Evolutionary conservation across 2,329 filamentous ascomycete species (phyloP).

Genomic region (Eutypella sp.): DNA sequence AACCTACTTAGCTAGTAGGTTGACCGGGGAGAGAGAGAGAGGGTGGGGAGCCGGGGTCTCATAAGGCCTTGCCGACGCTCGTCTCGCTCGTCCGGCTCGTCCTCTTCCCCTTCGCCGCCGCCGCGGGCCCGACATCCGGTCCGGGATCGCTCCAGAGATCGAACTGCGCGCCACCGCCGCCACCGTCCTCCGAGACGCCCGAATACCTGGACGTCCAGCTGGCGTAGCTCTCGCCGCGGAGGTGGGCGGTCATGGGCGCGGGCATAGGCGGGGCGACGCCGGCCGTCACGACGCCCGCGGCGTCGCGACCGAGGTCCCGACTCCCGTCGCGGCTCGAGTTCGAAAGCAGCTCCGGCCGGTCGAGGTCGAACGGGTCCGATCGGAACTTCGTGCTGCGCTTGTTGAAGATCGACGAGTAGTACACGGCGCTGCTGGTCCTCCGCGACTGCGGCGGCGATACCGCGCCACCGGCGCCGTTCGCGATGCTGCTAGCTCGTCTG

Average conservation of each 20-base stretch:
- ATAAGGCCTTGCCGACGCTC: conserved; percentile 32
- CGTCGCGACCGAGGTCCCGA: conserved; percentile 20
- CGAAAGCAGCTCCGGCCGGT: conserved; percentile 42
- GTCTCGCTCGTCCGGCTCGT: conserved; percentile 18
- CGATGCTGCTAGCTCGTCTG: too few relatives aligned
- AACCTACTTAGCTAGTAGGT: too few relatives aligned
- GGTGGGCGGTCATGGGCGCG: conserved; percentile 24
- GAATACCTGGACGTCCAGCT: conserved; percentile 39
- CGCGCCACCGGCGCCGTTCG: too few relatives aligned
- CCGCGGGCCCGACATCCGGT: conserved; percentile 44
- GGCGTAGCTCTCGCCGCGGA: conserved; percentile 34
- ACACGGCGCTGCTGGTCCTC: too few relatives aligned
- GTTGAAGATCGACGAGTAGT: too few relatives aligned
- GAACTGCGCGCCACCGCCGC: conserved; percentile 46
- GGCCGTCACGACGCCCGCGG: conserved; percentile 21
- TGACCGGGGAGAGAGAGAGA: not conserved
- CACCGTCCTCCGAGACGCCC: conserved; percentile 40
- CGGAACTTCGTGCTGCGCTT: conserved; percentile 50
- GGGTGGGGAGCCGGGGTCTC: conserved; percentile 1
- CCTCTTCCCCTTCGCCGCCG: conserved; percentile 21
- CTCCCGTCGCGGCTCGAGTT: conserved; percentile 16
- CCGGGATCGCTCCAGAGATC: conserved; percentile 50
- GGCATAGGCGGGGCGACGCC: too few relatives aligned
- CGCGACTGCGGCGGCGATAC: too few relatives aligned
- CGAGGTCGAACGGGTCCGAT: conserved; percentile 62